Percentiles rank a stretch among this genome's conserved stretches.
These are phyloP conservation scores for Noccaea bulbosa DNA, from an alignment of 345 rosid species.

Conservation along the genomic window DNA sequence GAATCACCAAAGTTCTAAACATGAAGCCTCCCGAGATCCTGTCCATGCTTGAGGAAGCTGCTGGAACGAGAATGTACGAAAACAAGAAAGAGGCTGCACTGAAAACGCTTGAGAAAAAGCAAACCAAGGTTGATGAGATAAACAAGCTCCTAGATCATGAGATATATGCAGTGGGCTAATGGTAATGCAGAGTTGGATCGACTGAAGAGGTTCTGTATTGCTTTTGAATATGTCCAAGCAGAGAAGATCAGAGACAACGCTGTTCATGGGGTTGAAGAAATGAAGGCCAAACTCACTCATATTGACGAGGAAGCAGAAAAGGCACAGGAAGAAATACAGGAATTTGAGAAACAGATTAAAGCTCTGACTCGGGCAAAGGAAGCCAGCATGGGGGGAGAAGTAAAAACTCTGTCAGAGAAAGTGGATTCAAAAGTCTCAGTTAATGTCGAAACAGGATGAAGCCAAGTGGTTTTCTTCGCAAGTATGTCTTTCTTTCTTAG, in stretches of 20 bases:
- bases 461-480: conserved; percentile 98
- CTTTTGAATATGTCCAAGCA: conserved; percentile 46
- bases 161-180: conserved; percentile 98
- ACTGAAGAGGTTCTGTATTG: conserved; percentile 43
- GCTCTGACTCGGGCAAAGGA: conserved; percentile 77
- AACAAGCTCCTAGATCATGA: conserved; percentile 93
- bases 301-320: conserved; percentile 60
- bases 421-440: conserved; percentile 68
- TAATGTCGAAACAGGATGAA: conserved; percentile 79
- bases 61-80: conserved; percentile 99
- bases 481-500: conserved; percentile 49
- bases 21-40: conserved; percentile 98
- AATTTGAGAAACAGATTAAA: conserved; percentile 65
- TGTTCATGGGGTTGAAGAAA: conserved; percentile 46
- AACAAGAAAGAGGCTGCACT: conserved; percentile 88
- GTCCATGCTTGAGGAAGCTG: conserved; percentile 99
- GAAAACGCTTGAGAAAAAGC: conserved; percentile 95
- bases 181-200: conserved; percentile 51
- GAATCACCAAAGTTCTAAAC: conserved; percentile 95
- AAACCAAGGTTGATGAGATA: conserved; percentile 91
- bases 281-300: conserved; percentile 57
- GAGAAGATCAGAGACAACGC: conserved; percentile 41
- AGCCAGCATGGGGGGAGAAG: conserved; percentile 93
- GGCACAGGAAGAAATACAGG: conserved; percentile 54
- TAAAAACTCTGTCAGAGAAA: conserved; percentile 67